Conservation (phyloP, 257 asterid species). For the Penstemon newberryi region DNA sequence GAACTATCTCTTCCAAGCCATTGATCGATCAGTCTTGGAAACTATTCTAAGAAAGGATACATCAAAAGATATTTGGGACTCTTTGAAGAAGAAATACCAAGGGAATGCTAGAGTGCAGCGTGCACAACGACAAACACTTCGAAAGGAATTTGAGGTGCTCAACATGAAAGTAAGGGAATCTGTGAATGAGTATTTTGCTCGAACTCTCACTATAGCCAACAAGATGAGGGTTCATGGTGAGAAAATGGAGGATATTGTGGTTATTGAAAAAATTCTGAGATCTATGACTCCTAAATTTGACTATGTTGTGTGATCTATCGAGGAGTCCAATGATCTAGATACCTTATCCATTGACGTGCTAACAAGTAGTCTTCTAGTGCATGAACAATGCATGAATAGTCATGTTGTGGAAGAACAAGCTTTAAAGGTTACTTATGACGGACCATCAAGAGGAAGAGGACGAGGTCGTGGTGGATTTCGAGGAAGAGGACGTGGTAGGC, state of each 20-base stretch:
- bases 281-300: constrained; percentile 7
- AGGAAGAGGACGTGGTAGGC: constrained; percentile 15
- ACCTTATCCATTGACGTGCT: constrained; percentile 4
- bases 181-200: constrained; percentile 1
- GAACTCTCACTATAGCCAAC: not conserved
- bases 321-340: constrained; percentile 6
- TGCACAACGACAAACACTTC: not conserved
- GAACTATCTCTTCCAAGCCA: too few species aligned
- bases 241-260: not conserved
- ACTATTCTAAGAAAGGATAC: not conserved
- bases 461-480: constrained; percentile 17
- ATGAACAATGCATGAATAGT: constrained; percentile 13
- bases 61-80: not conserved
- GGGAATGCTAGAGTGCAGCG: not conserved
- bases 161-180: constrained; percentile 7
- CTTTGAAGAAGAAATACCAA: constrained; percentile 6
- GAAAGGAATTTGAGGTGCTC: not conserved
- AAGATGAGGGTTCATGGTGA: constrained; percentile 1
- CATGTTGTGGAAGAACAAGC: constrained; percentile 9
- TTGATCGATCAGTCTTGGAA: too few species aligned
- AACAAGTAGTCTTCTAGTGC: constrained; percentile 13
- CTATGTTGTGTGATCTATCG: constrained; percentile 16
- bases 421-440: constrained; percentile 1
- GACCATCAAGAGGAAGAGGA: constrained; percentile 13
- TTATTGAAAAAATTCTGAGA: constrained; percentile 22